Base-by-base conservation (phyloP, 306 rosid species). In the Vigna radiata region DNA sequence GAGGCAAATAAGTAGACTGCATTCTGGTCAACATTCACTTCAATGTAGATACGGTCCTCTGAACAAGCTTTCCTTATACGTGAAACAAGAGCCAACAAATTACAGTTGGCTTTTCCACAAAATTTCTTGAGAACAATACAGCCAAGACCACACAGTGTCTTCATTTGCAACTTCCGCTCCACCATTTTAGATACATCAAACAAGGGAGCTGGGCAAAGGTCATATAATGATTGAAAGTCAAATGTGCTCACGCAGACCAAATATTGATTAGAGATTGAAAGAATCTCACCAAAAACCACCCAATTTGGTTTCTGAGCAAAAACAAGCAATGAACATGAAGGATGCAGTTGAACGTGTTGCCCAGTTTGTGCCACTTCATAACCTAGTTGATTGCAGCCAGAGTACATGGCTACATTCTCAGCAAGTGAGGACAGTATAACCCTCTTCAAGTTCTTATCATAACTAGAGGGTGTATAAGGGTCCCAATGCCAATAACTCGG, bases 371-470 rank as follows among this genome's bases (percentile, higher is more conserved):
- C 98, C 75, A 96, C 99, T 85, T 89, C 88, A 86, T 91, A 95
- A 77, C 99, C 99, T 79, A 88, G 89, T 61, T 88, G 91, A 73
- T 76, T 87, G 82, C 78, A 83, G 29, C 99, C 98, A 60, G 96
- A 79, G 87, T 83, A 91, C 98, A 92, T 91, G 54, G 99, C 99
- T 60, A 92, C 91, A 85, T 96, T 96, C 48, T 96, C 99, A 50
- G 89, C 73, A 47, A 91, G 96, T 39, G 99, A 88, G 77, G 91
- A 90, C 54, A 96, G 90, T 86, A 96, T 89, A 46, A 83, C 93
- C 85, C 15, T 79, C 79, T 92, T 91, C 73, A 96, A 72, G 72
- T 61, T 16, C 52, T 19, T 82, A 82, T 92, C 96, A 83, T 77
- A 77, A 63, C 47, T 76, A 27, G 90, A 82, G 75, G 89, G 80